These are phyloP conservation scores for Plasmodium adleri DNA, from an alignment of 169 alveolate genomes.

Conservation along the genomic window DNA sequence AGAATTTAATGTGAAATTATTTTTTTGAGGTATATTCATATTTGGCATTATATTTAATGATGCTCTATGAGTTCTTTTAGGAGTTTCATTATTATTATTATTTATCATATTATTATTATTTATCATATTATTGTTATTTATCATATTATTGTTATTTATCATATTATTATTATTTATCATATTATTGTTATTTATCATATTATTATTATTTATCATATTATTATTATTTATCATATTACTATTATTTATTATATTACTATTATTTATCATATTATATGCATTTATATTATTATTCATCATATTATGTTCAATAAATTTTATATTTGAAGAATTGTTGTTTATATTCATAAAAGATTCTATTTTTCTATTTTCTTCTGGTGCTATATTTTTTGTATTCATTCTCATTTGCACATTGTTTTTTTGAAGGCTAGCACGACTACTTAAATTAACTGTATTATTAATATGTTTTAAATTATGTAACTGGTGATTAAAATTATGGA, in stretches of 20 bases:
- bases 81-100: neutral
- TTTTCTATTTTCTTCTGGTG: constrained; percentile 8
- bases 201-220: neutral
- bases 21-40: constrained; percentile 26
- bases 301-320: constrained; percentile 2
- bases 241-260: neutral
- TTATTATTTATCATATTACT: neutral
- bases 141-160: neutral
- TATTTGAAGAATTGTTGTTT: neutral
- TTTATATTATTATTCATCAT: constrained; percentile 2
- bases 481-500: too few species aligned
- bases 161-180: neutral
- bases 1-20: constrained; percentile 4
- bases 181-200: too few species aligned
- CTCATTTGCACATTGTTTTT: constrained; percentile 2
- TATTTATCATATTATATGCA: neutral
- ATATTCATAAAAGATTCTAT: constrained; percentile 20
- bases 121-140: neutral
- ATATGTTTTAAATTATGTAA: neutral
- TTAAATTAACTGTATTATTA: neutral
- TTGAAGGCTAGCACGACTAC: neutral
- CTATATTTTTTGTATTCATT: constrained; percentile 12
- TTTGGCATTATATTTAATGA: constrained; percentile 24
- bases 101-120: neutral
- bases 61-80: constrained; percentile 4